phyloP scores from a whole-genome alignment of 2,329 filamentous ascomycete genomes.

The Monilinia fructigena region DNA sequence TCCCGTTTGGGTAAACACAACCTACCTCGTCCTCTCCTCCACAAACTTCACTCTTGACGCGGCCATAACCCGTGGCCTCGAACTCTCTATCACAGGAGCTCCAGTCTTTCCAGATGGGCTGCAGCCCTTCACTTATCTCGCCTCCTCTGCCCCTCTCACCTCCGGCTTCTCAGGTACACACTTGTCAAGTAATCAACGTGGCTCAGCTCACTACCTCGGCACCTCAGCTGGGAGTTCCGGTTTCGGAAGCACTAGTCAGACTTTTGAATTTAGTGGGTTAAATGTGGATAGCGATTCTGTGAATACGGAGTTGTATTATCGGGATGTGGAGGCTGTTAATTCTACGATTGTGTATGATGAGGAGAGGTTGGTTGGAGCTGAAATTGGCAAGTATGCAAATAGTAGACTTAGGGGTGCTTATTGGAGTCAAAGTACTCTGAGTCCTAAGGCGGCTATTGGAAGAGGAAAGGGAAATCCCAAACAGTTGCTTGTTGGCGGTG shows the following conservation, averaged over 20 bases:
- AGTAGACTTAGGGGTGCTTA: conserved; percentile 19
- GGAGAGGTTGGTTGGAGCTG: conserved; percentile 42
- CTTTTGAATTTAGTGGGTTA: conserved; percentile 52
- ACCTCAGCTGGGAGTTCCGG: conserved; percentile 49
- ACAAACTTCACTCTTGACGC: conserved; percentile 51
- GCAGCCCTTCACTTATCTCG: conserved; percentile 51
- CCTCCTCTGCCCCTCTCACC: conserved; percentile 30
- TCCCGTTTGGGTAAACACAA: conserved; percentile 58
- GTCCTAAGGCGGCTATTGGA: conserved; percentile 41
- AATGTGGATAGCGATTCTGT: conserved; percentile 32
- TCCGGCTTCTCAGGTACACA: conserved; percentile 42
- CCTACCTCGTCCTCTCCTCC: conserved; percentile 45
- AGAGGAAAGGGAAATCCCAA: conserved; percentile 40
- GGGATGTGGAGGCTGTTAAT: conserved; percentile 56
- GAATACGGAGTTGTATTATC: conserved; percentile 47
- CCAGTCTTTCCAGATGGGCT: conserved; percentile 60
- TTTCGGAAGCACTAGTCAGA: conserved; percentile 56
- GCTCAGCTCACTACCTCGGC: conserved; percentile 56
- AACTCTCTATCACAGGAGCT: conserved; percentile 46
- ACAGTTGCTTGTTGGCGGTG: conserved; percentile 31
- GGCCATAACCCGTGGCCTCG: conserved; percentile 49
- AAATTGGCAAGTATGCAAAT: conserved; percentile 27
- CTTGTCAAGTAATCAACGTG: conserved; percentile 55
- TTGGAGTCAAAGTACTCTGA: conserved; percentile 29
- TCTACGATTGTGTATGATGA: conserved; percentile 51